Evolutionary conservation across 148 eudicot genomes (phyloP), one percentile per base, ranked within the genome.

Genomic region (Nepenthes mirabilis): DNA sequence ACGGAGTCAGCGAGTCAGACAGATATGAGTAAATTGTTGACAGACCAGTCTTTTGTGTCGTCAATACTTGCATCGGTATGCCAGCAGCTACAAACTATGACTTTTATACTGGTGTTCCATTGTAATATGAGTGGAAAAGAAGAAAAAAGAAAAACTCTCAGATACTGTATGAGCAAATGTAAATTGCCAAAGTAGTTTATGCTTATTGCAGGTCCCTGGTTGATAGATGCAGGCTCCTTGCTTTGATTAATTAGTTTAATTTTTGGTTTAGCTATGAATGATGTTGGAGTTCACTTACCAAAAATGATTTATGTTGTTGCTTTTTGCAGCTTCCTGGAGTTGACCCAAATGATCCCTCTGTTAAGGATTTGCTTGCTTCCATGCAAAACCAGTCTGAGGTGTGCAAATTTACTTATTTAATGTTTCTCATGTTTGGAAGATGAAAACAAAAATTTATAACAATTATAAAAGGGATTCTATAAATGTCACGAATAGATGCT

Each of bases 361-460:
- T 93, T 59, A 84, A 78, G 72, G 91, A 86, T 65, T 73, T 93
- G 76, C 75, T 88, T 62, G 91, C 95, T 13, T 86, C 99, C 34
- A 86, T 93, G 96, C 95, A 88, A 77, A 84, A 36, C 70, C 83
- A 80, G 52, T 52, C 89, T 60, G 99, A 86, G 95, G 99, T 93
- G 52, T 74, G 88, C 50, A 37, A 5, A 51, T 52, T 52, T 60
- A 23, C n/a, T 47, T 47, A 9, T 36, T 37, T 47, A 32, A 3
- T 40, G 8, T 40, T 8, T 40, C 45, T 12, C 55, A 13, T 14
- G 14, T 2, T 13, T 14, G 32, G 2, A 52, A 52, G 6, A 5
- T 11, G 14, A 11, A 2, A 23, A 23, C 23, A 23, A 23, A 12
- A 52, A 11, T 52, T 52, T n/a, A 11, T 52, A 23, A 52, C 23